These are phyloP conservation scores for Russula foetens DNA, from an alignment of 768 basidiomycete genomes.

Conservation along the genomic window DNA sequence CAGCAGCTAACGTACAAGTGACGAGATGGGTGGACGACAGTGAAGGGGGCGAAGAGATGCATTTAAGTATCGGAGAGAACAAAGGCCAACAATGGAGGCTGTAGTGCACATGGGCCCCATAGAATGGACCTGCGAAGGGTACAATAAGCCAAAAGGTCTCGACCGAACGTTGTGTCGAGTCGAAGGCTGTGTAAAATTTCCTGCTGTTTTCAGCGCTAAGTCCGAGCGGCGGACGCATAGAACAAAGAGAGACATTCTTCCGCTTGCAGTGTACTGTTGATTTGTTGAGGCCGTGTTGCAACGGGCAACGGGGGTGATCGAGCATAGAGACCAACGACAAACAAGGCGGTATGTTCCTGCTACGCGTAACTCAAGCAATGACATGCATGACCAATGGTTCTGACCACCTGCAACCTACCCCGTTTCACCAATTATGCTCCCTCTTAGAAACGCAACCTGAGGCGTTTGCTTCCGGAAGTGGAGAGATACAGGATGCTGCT, in stretches of 20 bases:
- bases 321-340: too few relatives aligned
- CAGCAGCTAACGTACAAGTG: slow-evolving; percentile 6
- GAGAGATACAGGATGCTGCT: slow-evolving; percentile 47
- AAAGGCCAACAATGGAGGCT: neutral
- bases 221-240: too few relatives aligned
- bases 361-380: neutral
- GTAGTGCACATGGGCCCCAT: neutral
- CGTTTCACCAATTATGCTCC: slow-evolving; percentile 43
- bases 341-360: neutral
- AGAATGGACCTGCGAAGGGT: neutral
- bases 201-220: too few relatives aligned
- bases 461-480: slow-evolving; percentile 45
- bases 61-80: slow-evolving; percentile 4
- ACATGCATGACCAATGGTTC: slow-evolving; percentile 2
- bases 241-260: too few relatives aligned
- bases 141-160: neutral
- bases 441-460: slow-evolving; percentile 49
- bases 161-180: too few relatives aligned
- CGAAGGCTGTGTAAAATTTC: neutral
- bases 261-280: too few relatives aligned
- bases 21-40: neutral
- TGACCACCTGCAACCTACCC: slow-evolving; percentile 27
- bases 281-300: too few relatives aligned
- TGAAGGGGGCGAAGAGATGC: neutral
- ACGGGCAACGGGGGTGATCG: too few relatives aligned